Percentiles rank a stretch among this genome's conserved stretches.
These are phyloP conservation scores for Rhizoclosmatium hyalinum DNA, from an alignment of 371 early-diverging fungal species.

Conservation along the genomic window DNA sequence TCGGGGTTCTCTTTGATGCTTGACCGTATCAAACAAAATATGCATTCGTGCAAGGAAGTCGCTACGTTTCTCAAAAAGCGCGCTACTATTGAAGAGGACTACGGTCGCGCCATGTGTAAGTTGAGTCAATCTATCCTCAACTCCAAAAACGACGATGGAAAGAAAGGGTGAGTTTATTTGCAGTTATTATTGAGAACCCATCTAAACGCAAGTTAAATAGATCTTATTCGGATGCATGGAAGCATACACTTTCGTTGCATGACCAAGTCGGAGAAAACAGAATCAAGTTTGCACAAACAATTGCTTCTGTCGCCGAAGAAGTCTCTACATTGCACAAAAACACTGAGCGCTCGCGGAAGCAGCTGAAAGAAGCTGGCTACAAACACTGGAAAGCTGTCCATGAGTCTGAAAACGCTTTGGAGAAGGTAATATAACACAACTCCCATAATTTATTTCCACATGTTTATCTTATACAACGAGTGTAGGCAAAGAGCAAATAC, in stretches of 20 bases:
- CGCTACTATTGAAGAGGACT: slow-evolving; percentile 57
- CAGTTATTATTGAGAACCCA: neutral
- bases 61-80: slow-evolving; percentile 48
- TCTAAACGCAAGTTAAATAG: slow-evolving; percentile 1
- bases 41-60: slow-evolving; percentile 50
- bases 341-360: slow-evolving; percentile 78
- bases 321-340: slow-evolving; percentile 73
- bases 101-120: slow-evolving; percentile 49
- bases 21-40: slow-evolving; percentile 47
- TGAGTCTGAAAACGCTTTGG: slow-evolving; percentile 72
- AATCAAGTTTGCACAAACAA: slow-evolving; percentile 63
- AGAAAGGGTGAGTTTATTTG: slow-evolving; percentile 38
- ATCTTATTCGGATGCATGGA: slow-evolving; percentile 44
- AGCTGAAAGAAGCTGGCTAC: slow-evolving; percentile 76
- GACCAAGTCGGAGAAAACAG: slow-evolving; percentile 76
- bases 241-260: slow-evolving; percentile 60
- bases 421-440: slow-evolving; percentile 62
- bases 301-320: slow-evolving; percentile 74
- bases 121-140: slow-evolving; percentile 39
- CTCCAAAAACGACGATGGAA: slow-evolving; percentile 39
- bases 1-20: slow-evolving; percentile 51
- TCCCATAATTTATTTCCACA: neutral
- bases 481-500: slow-evolving; percentile 70
- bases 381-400: slow-evolving; percentile 69
- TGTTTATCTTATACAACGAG: neutral